Evolutionary conservation across 1,284 basidiomycete species (phyloP).

Genomic region (Fomitopsis schrenkii): DNA sequence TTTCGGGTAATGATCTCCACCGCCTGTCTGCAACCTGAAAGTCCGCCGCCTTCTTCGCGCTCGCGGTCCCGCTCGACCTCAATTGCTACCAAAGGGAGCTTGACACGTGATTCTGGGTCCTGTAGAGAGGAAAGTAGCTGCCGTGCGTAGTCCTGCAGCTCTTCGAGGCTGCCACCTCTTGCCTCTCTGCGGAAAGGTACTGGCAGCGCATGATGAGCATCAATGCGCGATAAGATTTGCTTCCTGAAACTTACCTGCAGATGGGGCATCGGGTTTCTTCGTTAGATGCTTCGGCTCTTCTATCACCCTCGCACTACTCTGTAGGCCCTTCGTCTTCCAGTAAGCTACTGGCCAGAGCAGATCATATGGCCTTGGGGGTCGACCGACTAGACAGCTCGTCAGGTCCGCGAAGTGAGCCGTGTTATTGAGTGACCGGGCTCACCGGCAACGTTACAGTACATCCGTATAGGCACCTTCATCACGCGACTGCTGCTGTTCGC

Average conservation of each 20-base stretch:
- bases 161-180: constrained; percentile 21
- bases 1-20: constrained; percentile 89
- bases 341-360: constrained; percentile 60
- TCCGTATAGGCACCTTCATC: constrained; percentile 84
- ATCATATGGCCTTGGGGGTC: constrained; percentile 55
- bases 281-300: constrained; percentile 8
- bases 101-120: constrained; percentile 29
- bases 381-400: constrained; percentile 39
- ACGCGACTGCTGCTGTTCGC: constrained; percentile 65
- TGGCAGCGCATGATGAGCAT: not conserved
- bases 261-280: not conserved
- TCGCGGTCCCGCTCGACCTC: constrained; percentile 17
- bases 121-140: constrained; percentile 43
- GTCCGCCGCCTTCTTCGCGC: constrained; percentile 39
- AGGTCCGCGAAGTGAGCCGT: not conserved
- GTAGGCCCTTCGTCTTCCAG: constrained; percentile 8
- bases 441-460: constrained; percentile 85
- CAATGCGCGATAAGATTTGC: not conserved
- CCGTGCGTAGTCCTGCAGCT: constrained; percentile 33
- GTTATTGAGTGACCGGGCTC: constrained; percentile 22
- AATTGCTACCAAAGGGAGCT: constrained; percentile 27
- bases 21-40: constrained; percentile 79
- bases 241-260: not conserved
- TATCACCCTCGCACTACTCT: constrained; percentile 14
- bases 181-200: not conserved